Conservation (phyloP, 1,139 yeast genomes). For the Dujonia santamariae region DNA sequence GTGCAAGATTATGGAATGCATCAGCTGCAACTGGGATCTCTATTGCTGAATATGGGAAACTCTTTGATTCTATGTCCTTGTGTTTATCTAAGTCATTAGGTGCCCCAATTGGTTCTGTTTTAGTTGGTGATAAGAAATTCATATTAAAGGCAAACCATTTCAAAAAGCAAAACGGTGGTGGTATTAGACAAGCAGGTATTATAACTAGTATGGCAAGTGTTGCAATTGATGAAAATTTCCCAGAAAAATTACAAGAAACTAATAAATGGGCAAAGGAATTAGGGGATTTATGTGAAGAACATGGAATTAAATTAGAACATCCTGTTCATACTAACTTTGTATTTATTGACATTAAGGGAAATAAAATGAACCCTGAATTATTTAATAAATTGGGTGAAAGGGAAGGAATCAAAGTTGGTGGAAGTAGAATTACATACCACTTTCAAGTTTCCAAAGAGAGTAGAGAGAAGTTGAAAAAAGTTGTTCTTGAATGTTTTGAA, state of each 20-base stretch:
- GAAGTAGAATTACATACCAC: constrained; percentile 37
- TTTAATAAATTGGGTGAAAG: constrained; percentile 24
- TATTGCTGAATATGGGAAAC: constrained; percentile 34
- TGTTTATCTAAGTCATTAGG: constrained; percentile 46
- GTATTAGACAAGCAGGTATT: constrained; percentile 45
- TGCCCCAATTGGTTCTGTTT: constrained; percentile 45
- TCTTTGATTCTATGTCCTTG: constrained; percentile 44
- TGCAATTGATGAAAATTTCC: constrained; percentile 39
- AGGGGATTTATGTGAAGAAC: constrained; percentile 35
- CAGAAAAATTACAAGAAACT: constrained; percentile 39
- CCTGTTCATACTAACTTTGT: constrained; percentile 45
- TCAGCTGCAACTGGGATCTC: constrained; percentile 39
- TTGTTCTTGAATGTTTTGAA: constrained; percentile 27
- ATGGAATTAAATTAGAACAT: constrained; percentile 31
- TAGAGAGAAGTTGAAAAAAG: constrained; percentile 26
- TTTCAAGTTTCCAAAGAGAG: constrained; percentile 36
- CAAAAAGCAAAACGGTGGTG: constrained; percentile 47
- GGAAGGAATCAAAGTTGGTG: constrained; percentile 26
- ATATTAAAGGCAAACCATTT: constrained; percentile 45
- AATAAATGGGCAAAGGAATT: constrained; percentile 55
- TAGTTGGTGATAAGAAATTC: constrained; percentile 32
- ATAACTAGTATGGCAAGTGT: constrained; percentile 40
- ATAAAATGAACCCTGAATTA: constrained; percentile 27
- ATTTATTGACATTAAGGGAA: constrained; percentile 34
- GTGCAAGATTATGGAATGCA: constrained; percentile 49